phyloP scores from a whole-genome alignment of 805 yeast genomes.

The Candida koratica region DNA sequence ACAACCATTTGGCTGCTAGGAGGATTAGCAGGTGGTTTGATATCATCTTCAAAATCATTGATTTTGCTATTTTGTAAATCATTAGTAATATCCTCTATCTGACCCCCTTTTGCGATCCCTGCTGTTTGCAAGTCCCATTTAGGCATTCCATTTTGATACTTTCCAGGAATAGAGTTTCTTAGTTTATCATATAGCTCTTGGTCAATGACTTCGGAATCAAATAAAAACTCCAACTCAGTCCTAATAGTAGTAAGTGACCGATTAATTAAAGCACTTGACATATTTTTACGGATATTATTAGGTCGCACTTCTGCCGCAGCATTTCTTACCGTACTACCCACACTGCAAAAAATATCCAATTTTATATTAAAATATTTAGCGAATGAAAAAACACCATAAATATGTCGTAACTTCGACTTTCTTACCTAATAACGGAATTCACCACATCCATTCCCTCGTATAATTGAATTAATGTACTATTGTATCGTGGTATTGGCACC shows the following conservation, averaged over 20 bases:
- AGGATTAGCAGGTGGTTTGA: neutral
- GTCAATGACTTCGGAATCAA: slow-evolving; percentile 69
- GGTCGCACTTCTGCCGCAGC: slow-evolving; percentile 4
- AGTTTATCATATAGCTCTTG: slow-evolving; percentile 52
- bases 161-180: slow-evolving; percentile 50
- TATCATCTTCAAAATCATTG: neutral
- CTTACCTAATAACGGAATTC: neutral
- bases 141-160: slow-evolving; percentile 48
- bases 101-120: neutral
- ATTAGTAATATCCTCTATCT: slow-evolving; percentile 9
- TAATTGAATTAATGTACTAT: slow-evolving; percentile 39
- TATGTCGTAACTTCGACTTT: too few species aligned
- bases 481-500: slow-evolving; percentile 11
- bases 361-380: neutral
- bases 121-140: slow-evolving; percentile 28
- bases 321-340: too few species aligned
- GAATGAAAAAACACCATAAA: neutral
- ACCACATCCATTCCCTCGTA: slow-evolving; percentile 13
- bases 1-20: slow-evolving; percentile 6
- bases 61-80: neutral
- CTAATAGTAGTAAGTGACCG: slow-evolving; percentile 72
- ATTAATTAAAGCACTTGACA: slow-evolving; percentile 60
- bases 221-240: slow-evolving; percentile 76
- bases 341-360: too few species aligned
- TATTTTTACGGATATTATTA: too few species aligned